Evolutionary conservation across 495 filamentous ascomycete species (phyloP).

Genomic region (Tuber aestivum): DNA sequence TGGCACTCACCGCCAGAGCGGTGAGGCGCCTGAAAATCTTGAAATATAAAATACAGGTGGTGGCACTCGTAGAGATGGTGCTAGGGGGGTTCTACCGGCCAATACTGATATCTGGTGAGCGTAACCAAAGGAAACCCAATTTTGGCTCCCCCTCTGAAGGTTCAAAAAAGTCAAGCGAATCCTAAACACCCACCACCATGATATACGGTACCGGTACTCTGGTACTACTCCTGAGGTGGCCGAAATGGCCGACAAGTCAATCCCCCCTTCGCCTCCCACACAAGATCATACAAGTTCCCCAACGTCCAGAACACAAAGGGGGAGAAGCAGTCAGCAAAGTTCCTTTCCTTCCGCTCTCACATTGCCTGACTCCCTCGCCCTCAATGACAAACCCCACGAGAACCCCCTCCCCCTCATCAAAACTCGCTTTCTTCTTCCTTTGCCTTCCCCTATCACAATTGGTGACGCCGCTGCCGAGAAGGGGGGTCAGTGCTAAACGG

Average conservation of each 20-base stretch:
- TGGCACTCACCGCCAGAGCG: constrained; percentile 32
- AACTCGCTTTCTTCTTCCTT: neutral
- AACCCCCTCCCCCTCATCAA: neutral
- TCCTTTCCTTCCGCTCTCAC: no score
- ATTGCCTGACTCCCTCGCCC: neutral
- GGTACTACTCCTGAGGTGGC: neutral
- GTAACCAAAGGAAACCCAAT: constrained; percentile 16
- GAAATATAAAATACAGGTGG: neutral
- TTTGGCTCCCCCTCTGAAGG: neutral
- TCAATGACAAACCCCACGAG: neutral
- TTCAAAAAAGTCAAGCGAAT: neutral
- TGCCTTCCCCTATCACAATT: constrained; percentile 22
- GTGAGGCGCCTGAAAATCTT: constrained; percentile 18
- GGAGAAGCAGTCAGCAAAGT: neutral
- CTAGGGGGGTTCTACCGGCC: neutral
- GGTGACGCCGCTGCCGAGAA: constrained; percentile 23
- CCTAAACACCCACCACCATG: neutral
- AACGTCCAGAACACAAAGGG: neutral
- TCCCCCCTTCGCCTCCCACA: neutral
- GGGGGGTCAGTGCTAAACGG: constrained; percentile 23
- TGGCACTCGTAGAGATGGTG: neutral
- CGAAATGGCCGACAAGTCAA: neutral
- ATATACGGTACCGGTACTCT: neutral
- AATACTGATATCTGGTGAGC: neutral
- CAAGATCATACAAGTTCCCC: no score